Conservation (phyloP, 192 early-diverging fungal species). For the Coemansia sp. region DNA sequence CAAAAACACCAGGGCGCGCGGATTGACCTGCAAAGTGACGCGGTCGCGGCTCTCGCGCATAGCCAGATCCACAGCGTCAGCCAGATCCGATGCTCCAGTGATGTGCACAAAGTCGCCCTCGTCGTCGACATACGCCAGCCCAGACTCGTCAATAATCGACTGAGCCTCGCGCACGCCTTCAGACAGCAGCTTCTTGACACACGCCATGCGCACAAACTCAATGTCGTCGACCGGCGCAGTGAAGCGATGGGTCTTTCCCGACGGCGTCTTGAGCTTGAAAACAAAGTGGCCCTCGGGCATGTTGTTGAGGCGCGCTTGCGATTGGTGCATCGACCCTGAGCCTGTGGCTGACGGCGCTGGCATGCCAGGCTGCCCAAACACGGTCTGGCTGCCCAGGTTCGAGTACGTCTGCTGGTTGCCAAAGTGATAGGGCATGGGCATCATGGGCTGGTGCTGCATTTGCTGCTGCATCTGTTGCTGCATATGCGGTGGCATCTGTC, state of each 20-base stretch:
- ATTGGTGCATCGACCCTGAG: constrained; percentile 45
- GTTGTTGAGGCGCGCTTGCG: constrained; percentile 39
- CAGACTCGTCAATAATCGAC: constrained; percentile 48
- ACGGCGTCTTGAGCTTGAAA: constrained; percentile 79
- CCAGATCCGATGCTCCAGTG: constrained; percentile 72
- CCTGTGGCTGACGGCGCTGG: constrained; percentile 30
- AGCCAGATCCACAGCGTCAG: constrained; percentile 82
- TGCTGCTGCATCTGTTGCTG: constrained; percentile 38
- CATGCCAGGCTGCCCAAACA: constrained; percentile 43
- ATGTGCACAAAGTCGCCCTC: constrained; percentile 86
- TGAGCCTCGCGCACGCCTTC: constrained; percentile 58
- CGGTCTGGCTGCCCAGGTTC: constrained; percentile 50
- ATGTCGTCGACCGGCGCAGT: constrained; percentile 59
- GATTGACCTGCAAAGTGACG: constrained; percentile 67
- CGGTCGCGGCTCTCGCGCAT: constrained; percentile 72
- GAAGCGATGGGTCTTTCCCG: constrained; percentile 75
- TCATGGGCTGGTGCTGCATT: constrained; percentile 40
- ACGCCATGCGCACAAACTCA: constrained; percentile 56
- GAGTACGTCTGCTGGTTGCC: constrained; percentile 39
- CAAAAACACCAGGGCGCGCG: constrained; percentile 23
- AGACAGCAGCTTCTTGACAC: constrained; percentile 60
- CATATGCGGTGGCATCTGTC: constrained; percentile 15
- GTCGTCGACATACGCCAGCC: constrained; percentile 86
- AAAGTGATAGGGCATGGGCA: constrained; percentile 46
- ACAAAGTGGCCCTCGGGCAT: constrained; percentile 50